phyloP scores from a whole-genome alignment of 495 filamentous ascomycete genomes.

The Hamigera avellanea region DNA sequence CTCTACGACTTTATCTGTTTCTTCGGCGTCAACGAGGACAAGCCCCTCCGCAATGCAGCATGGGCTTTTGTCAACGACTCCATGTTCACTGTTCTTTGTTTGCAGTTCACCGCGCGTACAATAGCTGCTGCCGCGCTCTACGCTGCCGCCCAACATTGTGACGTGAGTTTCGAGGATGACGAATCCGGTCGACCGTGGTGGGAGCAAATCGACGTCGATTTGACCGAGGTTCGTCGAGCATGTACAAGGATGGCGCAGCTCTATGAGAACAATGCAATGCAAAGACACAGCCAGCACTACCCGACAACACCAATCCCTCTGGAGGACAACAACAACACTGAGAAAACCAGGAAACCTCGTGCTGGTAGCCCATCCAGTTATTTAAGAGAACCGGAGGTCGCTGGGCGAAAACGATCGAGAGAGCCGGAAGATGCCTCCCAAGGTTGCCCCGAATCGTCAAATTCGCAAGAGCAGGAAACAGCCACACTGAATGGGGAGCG shows the following conservation, averaged over 20 bases:
- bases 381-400: constrained; percentile 7
- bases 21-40: constrained; percentile 59
- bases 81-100: constrained; percentile 67
- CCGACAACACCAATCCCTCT: constrained; percentile 22
- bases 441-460: constrained; percentile 4
- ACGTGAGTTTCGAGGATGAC: constrained; percentile 62
- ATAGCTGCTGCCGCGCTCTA: constrained; percentile 83
- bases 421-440: constrained; percentile 23
- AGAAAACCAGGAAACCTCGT: constrained; percentile 19
- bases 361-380: constrained; percentile 18
- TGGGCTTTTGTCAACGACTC: constrained; percentile 93
- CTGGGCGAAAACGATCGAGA: constrained; percentile 31
- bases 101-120: constrained; percentile 66
- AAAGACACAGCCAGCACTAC: constrained; percentile 32
- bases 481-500: constrained; percentile 16
- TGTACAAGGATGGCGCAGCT: constrained; percentile 61
- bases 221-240: constrained; percentile 51
- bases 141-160: constrained; percentile 60
- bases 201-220: constrained; percentile 52
- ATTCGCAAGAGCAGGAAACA: constrained; percentile 3
- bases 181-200: constrained; percentile 74
- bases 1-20: constrained; percentile 66
- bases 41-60: constrained; percentile 64
- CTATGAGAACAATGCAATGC: constrained; percentile 56
- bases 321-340: constrained; percentile 14